Percentiles rank a stretch among this genome's conserved stretches.
Conservation (phyloP, 116 monocot genomes). For the Thalassia testudinum region DNA sequence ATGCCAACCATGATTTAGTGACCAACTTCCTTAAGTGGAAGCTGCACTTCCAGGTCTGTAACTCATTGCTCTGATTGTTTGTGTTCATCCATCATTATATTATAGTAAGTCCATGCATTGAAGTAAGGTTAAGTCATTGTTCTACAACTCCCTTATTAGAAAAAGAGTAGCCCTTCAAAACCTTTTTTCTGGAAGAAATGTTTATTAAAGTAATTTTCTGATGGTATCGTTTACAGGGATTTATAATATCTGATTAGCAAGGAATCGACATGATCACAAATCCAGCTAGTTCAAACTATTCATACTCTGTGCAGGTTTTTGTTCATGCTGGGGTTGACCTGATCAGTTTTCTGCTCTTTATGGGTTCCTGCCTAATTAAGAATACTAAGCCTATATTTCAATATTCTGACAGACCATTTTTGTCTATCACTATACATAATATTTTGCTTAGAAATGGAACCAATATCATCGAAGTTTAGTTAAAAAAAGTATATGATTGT, state of each 20-base stretch:
- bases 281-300: constrained; percentile 4
- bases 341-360: constrained; percentile 5
- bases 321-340: constrained; percentile 16
- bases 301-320: constrained; percentile 8
- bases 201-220: too few relatives aligned
- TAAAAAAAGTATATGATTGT: too few relatives aligned
- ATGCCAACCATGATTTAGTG: constrained; percentile 23
- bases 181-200: too few relatives aligned
- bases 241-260: constrained; percentile 15
- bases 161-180: not conserved
- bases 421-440: too few relatives aligned
- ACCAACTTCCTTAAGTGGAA: constrained; percentile 39
- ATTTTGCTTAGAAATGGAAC: too few relatives aligned
- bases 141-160: not conserved
- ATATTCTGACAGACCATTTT: too few relatives aligned
- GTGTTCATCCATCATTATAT: not conserved
- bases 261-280: constrained; percentile 11
- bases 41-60: constrained; percentile 25
- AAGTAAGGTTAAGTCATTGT: not conserved
- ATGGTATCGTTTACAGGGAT: constrained; percentile 3
- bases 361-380: too few relatives aligned
- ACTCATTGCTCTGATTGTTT: not conserved
- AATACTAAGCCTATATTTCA: too few relatives aligned
- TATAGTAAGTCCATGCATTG: too few relatives aligned
- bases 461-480: too few relatives aligned